Evolutionary conservation across 1,139 yeast genomes (phyloP).

Genomic region (Scheffersomyces stambukii): DNA sequence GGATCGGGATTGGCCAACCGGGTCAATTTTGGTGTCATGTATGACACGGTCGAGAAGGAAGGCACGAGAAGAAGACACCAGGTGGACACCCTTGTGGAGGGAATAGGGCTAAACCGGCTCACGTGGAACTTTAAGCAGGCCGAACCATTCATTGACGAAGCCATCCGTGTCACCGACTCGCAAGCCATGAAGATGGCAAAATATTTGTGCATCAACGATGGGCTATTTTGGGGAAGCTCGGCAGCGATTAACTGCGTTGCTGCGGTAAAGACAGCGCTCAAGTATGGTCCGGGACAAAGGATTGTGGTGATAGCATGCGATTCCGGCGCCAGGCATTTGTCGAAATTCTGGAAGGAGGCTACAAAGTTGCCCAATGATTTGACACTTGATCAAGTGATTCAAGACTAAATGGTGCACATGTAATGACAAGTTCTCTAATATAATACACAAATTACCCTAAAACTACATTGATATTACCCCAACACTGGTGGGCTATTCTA

Average conservation of each 20-base stretch:
- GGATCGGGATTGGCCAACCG: conserved; percentile 89
- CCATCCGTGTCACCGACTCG: conserved; percentile 71
- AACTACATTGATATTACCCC: neutral
- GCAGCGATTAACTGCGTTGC: conserved; percentile 93
- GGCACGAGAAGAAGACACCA: conserved; percentile 95
- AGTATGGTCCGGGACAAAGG: conserved; percentile 57
- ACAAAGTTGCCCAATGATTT: conserved; percentile 24
- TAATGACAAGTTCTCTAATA: neutral
- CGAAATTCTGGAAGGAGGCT: conserved; percentile 88
- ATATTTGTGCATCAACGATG: conserved; percentile 75
- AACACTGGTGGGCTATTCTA: neutral
- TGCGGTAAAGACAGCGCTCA: conserved; percentile 62
- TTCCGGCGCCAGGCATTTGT: conserved; percentile 82
- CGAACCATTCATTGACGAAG: conserved; percentile 67
- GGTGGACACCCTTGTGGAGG: conserved; percentile 92
- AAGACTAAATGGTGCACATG: conserved; percentile 1
- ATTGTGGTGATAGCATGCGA: conserved; percentile 93
- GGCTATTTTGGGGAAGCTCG: conserved; percentile 86
- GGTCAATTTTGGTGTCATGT: conserved; percentile 89
- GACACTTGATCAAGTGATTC: conserved; percentile 29
- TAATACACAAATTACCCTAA: neutral
- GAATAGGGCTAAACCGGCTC: conserved; percentile 84
- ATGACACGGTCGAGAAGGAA: conserved; percentile 80
- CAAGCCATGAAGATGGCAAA: conserved; percentile 90
- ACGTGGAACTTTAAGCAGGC: conserved; percentile 79